These are phyloP conservation scores for Erigeron philadelphicus DNA, from an alignment of 140 eudicot genomes.

Conservation along the genomic window DNA sequence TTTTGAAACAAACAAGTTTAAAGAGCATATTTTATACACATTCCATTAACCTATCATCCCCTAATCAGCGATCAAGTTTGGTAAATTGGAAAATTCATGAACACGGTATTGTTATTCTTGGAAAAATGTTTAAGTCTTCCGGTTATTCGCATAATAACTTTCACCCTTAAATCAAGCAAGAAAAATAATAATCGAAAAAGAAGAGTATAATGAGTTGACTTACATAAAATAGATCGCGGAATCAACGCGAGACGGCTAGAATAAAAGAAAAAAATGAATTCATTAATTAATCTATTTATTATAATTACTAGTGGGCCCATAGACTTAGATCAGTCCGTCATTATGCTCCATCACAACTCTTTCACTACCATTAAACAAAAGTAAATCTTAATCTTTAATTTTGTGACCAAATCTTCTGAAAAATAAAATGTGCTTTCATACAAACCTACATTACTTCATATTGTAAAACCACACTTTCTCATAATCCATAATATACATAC, in stretches of 20 bases:
- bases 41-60: no score
- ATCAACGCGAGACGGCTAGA: slow-evolving; percentile 18
- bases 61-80: no score
- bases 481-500: not conserved
- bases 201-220: no score
- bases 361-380: slow-evolving; percentile 28
- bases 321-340: slow-evolving; percentile 31
- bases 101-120: no score
- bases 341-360: slow-evolving; percentile 40
- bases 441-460: slow-evolving; percentile 10
- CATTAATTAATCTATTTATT: not conserved
- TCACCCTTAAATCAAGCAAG: no score
- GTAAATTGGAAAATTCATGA: no score
- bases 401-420: no score
- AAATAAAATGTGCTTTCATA: not conserved
- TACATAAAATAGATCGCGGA: not conserved
- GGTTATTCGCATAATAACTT: no score
- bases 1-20: no score
- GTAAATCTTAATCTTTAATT: not conserved
- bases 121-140: no score
- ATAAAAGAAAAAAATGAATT: not conserved
- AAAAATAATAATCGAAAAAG: no score
- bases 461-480: slow-evolving; percentile 3
- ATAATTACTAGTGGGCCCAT: slow-evolving; percentile 19
- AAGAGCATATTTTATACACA: no score